Evolutionary conservation across 305 asterid genomes (phyloP), one percentile per base, ranked within the genome.

Genomic region (Fraxinus angustifolia): DNA sequence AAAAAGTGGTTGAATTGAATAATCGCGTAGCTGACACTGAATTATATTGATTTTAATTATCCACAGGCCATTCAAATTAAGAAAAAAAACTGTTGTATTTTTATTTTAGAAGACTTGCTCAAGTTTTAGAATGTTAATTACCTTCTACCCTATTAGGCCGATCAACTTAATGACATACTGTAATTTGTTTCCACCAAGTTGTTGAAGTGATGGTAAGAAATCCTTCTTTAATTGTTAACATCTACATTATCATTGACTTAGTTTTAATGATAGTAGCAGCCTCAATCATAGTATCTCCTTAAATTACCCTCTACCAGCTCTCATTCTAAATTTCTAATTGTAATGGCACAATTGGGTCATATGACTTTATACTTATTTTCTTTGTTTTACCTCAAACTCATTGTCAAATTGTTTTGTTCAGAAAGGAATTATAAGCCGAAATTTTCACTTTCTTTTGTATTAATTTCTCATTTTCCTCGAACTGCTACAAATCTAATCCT

Each of bases 1-100:
- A 12, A 76, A 79, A 80, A 26, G 79, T 34, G 68, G 38, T 70
- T 82, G 72, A 34, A 40, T 23, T 78, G 53, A 45, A 8, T 28
- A 17, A 67, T 79, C 16, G 2, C 10, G 77, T 36, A 40, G 67
- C 75, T 60, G 76, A 60, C 75, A 8, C 23, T 19, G 58, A 53
- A 34, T 45, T 45, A 48, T 62, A 21, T 28, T 26, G 53, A 23
- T 23, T 79, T 67, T 28, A 34, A 58, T 77, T 76, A 48, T 33
- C 67, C 21, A 56, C 26, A 2, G 16, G 3, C 67, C 67, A 45
- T 3, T n/a, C 10, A 6, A 17, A 16, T 56, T 16, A n/a, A 56
- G 26, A 50, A 53, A 56, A 53, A 6, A n/a, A 16, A 56, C 11
- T n/a, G 67, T 17, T 21, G 35, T 2, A 65, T 10, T 65, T 26